phyloP scores from a whole-genome alignment of 1,139 yeast genomes.

The Suhomyces chickasaworum region DNA sequence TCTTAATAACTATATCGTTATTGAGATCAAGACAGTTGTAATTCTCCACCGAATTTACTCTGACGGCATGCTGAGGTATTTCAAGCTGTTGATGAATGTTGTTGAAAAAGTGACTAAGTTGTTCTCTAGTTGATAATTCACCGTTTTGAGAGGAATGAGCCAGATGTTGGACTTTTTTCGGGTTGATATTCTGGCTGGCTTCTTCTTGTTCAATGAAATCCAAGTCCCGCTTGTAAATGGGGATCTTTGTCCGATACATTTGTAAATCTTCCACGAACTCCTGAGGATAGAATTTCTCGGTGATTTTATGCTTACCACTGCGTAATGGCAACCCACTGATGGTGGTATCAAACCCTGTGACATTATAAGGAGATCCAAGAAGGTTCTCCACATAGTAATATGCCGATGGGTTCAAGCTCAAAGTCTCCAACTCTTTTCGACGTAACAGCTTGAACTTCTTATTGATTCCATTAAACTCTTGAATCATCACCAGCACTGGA shows the following conservation, averaged over 20 bases:
- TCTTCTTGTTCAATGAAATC: conserved; percentile 40
- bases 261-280: conserved; percentile 47
- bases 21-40: conserved; percentile 35
- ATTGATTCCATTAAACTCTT: conserved; percentile 40
- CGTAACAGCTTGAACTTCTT: conserved; percentile 40
- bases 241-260: conserved; percentile 34
- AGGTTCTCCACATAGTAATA: conserved; percentile 34
- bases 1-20: conserved; percentile 21
- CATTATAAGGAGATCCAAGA: conserved; percentile 42
- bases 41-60: conserved; percentile 31
- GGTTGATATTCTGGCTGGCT: conserved; percentile 25
- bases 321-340: conserved; percentile 45
- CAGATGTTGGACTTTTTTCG: conserved; percentile 16
- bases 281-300: conserved; percentile 33
- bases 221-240: conserved; percentile 41
- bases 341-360: conserved; percentile 47
- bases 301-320: conserved; percentile 25
- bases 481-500: conserved; percentile 35
- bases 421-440: conserved; percentile 36
- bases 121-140: conserved; percentile 9
- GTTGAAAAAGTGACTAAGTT: conserved; percentile 17
- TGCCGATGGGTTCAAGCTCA: conserved; percentile 32
- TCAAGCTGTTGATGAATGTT: conserved; percentile 29
- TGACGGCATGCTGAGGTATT: conserved; percentile 33
- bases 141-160: conserved; percentile 5